Percentiles rank a stretch among this genome's conserved stretches.
These are phyloP conservation scores for Botrytis sinoallii DNA, from an alignment of 2,329 filamentous ascomycete genomes.

Conservation along the genomic window DNA sequence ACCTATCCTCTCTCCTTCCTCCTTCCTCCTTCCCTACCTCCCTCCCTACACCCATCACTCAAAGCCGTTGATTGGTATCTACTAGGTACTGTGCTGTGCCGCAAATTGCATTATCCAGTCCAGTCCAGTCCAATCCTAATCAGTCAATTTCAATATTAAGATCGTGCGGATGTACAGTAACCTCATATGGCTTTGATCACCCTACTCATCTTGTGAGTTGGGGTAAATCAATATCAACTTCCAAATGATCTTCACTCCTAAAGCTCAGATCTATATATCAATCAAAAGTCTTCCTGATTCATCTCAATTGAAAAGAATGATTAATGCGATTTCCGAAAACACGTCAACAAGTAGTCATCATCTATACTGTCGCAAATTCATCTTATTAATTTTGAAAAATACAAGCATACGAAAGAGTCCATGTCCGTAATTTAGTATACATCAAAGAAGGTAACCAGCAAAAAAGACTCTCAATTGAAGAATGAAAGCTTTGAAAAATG, in stretches of 20 bases:
- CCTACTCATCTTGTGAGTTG: background rate
- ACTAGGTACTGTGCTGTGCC: background rate
- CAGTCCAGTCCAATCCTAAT: background rate
- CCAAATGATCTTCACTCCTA: background rate
- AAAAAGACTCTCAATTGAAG: background rate
- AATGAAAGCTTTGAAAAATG: background rate
- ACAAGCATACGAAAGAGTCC: background rate
- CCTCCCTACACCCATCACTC: background rate
- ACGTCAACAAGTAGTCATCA: background rate
- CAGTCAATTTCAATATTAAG: background rate
- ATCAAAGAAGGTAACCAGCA: slow-evolving; percentile 8
- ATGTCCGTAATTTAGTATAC: slow-evolving; percentile 12
- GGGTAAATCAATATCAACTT: background rate
- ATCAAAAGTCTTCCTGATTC: no score
- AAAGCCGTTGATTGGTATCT: no score
- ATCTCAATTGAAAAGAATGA: background rate
- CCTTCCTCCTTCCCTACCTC: no score
- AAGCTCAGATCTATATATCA: background rate
- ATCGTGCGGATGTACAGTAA: background rate
- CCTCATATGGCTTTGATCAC: background rate
- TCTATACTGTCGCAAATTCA: background rate
- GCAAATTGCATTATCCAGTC: background rate
- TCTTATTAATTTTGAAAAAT: slow-evolving; percentile 14
- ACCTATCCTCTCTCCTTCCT: no score
- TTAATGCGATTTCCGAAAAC: background rate